Evolutionary conservation across 805 yeast genomes (phyloP).

Genomic region (Saccharomycopsis oosterbeekiorum): DNA sequence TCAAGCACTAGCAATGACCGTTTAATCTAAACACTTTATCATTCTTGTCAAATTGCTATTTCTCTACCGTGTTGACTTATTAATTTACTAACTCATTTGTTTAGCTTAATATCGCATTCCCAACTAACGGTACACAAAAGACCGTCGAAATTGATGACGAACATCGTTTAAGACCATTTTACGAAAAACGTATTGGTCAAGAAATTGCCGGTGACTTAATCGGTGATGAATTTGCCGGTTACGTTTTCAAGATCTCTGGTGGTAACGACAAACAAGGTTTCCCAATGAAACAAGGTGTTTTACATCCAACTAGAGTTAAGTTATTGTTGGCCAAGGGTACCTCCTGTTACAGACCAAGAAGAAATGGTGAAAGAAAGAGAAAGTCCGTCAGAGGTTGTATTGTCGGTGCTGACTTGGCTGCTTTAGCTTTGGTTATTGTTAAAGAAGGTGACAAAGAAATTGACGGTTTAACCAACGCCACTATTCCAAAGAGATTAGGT

Average conservation of each 20-base stretch:
- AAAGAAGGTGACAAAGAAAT: constrained; percentile 97
- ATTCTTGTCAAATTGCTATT: not conserved
- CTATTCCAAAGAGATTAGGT: constrained; percentile 98
- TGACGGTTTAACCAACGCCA: constrained; percentile 89
- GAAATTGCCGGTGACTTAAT: constrained; percentile 98
- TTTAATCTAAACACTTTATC: too few species aligned
- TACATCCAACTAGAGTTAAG: constrained; percentile 99
- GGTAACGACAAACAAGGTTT: constrained; percentile 99
- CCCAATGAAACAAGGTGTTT: constrained; percentile 99
- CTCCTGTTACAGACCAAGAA: constrained; percentile 99
- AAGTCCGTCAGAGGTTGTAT: constrained; percentile 99
- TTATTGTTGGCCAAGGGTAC: constrained; percentile 86
- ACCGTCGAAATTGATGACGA: constrained; percentile 97
- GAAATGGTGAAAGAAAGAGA: constrained; percentile 99
- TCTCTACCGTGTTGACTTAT: too few species aligned
- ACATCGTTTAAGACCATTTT: constrained; percentile 95
- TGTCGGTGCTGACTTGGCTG: constrained; percentile 95
- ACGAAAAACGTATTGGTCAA: constrained; percentile 99
- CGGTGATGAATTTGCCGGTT: constrained; percentile 99
- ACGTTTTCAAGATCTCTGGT: constrained; percentile 97
- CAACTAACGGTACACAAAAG: constrained; percentile 99
- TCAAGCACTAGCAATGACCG: too few species aligned
- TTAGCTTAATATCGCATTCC: constrained; percentile 97
- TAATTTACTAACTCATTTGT: not conserved
- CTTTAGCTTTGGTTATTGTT: constrained; percentile 82